These are phyloP conservation scores for Neofusicoccum sp. DNA, from an alignment of 2,329 filamentous ascomycete genomes.

Conservation along the genomic window DNA sequence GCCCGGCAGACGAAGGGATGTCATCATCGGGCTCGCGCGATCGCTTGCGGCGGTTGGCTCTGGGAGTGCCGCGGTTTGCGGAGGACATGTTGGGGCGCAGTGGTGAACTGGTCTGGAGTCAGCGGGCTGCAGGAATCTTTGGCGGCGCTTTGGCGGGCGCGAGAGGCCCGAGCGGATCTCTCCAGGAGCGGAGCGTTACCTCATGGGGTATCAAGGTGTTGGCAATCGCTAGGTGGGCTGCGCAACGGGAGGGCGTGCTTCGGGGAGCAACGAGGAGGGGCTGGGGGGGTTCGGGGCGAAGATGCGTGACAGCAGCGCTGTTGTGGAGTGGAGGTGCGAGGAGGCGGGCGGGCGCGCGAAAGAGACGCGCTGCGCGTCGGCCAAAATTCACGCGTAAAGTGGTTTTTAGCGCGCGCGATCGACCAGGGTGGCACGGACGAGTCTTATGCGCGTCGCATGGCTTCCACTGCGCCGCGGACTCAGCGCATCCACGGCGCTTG, in stretches of 20 bases:
- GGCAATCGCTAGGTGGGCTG: neutral
- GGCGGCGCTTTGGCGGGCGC: neutral
- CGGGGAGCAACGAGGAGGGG: neutral
- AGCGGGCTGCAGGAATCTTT: constrained; percentile 21
- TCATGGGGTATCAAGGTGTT: constrained; percentile 3
- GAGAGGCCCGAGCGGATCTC: constrained; percentile 5
- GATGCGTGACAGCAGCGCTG: neutral
- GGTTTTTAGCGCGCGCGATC: neutral
- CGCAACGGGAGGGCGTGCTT: neutral
- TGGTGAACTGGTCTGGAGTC: constrained; percentile 63
- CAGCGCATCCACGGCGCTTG: neutral
- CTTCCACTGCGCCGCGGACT: neutral
- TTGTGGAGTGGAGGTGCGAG: constrained; percentile 1
- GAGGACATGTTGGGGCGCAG: constrained; percentile 77
- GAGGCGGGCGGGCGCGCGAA: neutral
- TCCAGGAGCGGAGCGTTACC: constrained; percentile 1
- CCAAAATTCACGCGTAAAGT: constrained; percentile 3
- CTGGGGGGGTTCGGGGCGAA: neutral
- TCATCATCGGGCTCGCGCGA: constrained; percentile 65
- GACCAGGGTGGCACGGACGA: constrained; percentile 1
- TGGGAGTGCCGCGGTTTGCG: constrained; percentile 69
- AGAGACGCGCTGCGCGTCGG: constrained; percentile 6
- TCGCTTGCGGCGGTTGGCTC: constrained; percentile 58
- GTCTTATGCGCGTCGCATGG: neutral
- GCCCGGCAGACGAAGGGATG: constrained; percentile 52